Base-by-base conservation (phyloP, 495 filamentous ascomycete species). In the Aspergillus avenaceus region DNA sequence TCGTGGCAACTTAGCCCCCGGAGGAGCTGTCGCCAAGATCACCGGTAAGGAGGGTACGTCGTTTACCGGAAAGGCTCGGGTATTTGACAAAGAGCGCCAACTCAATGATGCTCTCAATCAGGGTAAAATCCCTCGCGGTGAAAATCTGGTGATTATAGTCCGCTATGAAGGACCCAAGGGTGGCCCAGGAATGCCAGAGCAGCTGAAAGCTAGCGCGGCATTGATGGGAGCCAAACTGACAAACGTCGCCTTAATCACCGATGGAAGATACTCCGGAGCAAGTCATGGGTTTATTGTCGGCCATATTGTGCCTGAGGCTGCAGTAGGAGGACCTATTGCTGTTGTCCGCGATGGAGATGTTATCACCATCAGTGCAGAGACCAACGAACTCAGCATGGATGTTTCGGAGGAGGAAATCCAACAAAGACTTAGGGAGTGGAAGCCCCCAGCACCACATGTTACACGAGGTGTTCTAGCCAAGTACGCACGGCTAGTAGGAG, bases 161-260 rank as follows among this genome's bases (percentile, higher is more conserved):
- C 85, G 93, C 27, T 97, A 96, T 62, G 93, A 98, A 65, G 93
- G 93, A 1, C 93, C 93, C 5, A 91, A 89, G 64, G 93, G 93
- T 60, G 93, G 92, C 0, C 93, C 93, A 6, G 93, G 93, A 13
- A 98, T 98, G 93, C 93, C 93, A n/a, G 93, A 98, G 69, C 91
- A 96, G 72, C 78, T 96, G 26, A 90, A 86, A 61, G 86, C 93
- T 8, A 86, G 81, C 53, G 92, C 91, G 1, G 88, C 89, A 6
- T 84, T 98, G 25, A 96, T 96, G 88, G 93, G 93, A 21, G 93
- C 93, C 8, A 86, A 85, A 19, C 71, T 98, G 40, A 87, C 70
- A 51, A 96, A 96, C 55, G 83, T 97, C 16, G 93, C 93, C 1
- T 73, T 98, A 8, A 89, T 97, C 22, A 98, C 93, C 0, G 93